Conservation (phyloP, 2,329 filamentous ascomycete species). For the Zymoseptoria crescenta region DNA sequence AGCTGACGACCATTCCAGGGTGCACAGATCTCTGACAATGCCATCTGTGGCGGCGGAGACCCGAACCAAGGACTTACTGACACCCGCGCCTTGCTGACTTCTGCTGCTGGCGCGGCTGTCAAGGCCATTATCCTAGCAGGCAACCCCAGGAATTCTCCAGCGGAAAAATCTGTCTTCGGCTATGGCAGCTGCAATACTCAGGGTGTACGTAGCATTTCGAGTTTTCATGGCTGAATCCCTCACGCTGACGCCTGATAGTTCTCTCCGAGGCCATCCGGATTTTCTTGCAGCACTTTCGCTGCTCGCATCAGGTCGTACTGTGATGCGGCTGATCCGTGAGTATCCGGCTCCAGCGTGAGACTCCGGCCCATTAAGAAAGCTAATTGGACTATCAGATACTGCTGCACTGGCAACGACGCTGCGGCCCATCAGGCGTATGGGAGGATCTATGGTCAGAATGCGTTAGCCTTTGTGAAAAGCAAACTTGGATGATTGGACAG, state of each 20-base stretch:
- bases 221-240: not conserved
- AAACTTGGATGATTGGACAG: slow-evolving; percentile 33
- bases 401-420: slow-evolving; percentile 56
- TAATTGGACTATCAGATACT: slow-evolving; percentile 36
- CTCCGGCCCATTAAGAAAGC: not conserved
- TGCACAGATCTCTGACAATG: slow-evolving; percentile 56
- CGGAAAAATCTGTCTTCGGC: slow-evolving; percentile 48
- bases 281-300: slow-evolving; percentile 46
- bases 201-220: slow-evolving; percentile 43
- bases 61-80: slow-evolving; percentile 40
- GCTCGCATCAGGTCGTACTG: slow-evolving; percentile 58
- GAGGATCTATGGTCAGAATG: slow-evolving; percentile 51
- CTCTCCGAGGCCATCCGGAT: slow-evolving; percentile 50
- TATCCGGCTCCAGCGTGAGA: too few species aligned
- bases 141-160: slow-evolving; percentile 47
- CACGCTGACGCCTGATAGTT: slow-evolving; percentile 42
- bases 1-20: slow-evolving; percentile 38
- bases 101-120: slow-evolving; percentile 15
- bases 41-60: slow-evolving; percentile 51
- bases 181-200: slow-evolving; percentile 52
- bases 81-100: slow-evolving; percentile 30
- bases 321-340: slow-evolving; percentile 50
- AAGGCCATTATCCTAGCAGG: slow-evolving; percentile 24
- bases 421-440: slow-evolving; percentile 57
- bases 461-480: slow-evolving; percentile 51